Percentiles rank a stretch among this genome's conserved stretches.
Conservation (phyloP, 2,329 filamentous ascomycete species). For the Chrysoporthe deuterocubensis region DNA sequence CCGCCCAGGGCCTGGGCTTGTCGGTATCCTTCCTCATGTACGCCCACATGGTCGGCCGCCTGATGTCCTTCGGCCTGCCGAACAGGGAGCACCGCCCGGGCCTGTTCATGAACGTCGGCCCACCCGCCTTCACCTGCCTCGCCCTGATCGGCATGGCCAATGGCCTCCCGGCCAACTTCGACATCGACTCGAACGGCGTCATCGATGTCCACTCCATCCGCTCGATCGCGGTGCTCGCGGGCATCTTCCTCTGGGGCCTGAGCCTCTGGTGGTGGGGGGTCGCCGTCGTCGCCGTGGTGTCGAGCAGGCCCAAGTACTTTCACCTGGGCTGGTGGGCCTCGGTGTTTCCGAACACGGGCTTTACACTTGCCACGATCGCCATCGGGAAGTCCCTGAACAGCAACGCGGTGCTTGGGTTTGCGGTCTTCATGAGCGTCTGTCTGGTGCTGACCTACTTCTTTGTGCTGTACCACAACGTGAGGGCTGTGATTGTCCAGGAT, state of each 20-base stretch:
- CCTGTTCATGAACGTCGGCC: constrained; percentile 78
- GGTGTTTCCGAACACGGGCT: constrained; percentile 66
- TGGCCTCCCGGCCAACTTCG: constrained; percentile 53
- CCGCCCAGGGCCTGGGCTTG: constrained; percentile 72
- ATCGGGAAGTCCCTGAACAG: constrained; percentile 55
- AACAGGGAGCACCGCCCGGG: constrained; percentile 67
- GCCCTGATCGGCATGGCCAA: constrained; percentile 71
- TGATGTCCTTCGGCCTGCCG: constrained; percentile 71
- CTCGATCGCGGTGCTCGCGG: constrained; percentile 51
- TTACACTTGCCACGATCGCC: constrained; percentile 59
- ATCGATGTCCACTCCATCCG: constrained; percentile 50
- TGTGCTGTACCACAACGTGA: constrained; percentile 49
- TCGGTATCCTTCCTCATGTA: constrained; percentile 75
- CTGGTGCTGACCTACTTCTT: constrained; percentile 47
- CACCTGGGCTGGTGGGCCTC: constrained; percentile 68
- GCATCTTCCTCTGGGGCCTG: constrained; percentile 41
- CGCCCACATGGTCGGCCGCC: constrained; percentile 69
- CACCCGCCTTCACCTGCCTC: constrained; percentile 71
- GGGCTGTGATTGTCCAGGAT: constrained; percentile 54
- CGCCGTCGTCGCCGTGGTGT: constrained; percentile 50
- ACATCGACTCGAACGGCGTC: constrained; percentile 47
- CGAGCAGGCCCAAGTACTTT: constrained; percentile 53
- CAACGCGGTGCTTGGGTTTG: constrained; percentile 50
- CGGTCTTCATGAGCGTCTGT: constrained; percentile 54
- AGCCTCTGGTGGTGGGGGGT: constrained; percentile 55